Percentiles rank a stretch among this genome's conserved stretches.
These are phyloP conservation scores for Maudiozyma pseudohumilis DNA, from an alignment of 805 yeast species.

Conservation along the genomic window DNA sequence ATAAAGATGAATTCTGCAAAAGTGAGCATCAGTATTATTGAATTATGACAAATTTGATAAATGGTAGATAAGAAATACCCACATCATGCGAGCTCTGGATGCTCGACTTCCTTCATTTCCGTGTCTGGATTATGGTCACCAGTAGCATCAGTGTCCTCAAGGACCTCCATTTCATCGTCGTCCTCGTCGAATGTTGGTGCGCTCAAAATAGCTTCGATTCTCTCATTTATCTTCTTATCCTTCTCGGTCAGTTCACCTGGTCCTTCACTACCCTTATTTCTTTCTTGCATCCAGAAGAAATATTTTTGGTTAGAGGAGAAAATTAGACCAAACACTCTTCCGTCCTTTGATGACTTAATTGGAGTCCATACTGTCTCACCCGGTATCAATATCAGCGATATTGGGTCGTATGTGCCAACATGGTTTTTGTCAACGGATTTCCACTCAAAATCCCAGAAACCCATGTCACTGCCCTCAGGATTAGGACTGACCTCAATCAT, in stretches of 20 bases:
- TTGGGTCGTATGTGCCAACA: conserved; percentile 19
- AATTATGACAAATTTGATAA: too few species aligned
- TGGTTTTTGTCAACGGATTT: conserved; percentile 21
- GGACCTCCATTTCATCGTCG: conserved; percentile 9
- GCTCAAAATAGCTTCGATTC: conserved; percentile 41
- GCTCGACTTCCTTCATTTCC: conserved; percentile 4
- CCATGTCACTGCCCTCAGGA: conserved; percentile 25
- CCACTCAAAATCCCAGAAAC: conserved; percentile 30
- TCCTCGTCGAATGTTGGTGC: conserved; percentile 19
- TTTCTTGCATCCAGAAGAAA: conserved; percentile 66
- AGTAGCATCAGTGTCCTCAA: conserved; percentile 9
- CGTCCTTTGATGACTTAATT: conserved; percentile 58
- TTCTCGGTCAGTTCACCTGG: conserved; percentile 40
- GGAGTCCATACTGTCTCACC: conserved; percentile 76
- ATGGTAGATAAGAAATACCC: too few species aligned
- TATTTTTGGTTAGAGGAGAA: conserved; percentile 55
- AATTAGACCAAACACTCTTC: conserved; percentile 63
- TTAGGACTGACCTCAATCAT: conserved; percentile 24
- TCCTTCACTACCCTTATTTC: conserved; percentile 43
- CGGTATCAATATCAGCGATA: conserved; percentile 57
- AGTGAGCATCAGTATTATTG: too few species aligned
- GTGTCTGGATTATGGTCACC: conserved; percentile 9
- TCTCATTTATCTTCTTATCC: conserved; percentile 44
- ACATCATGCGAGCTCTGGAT: conserved; percentile 1
- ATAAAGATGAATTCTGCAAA: too few species aligned